phyloP scores from a whole-genome alignment of 345 rosid species.

The Raphanus raphanistrum region DNA sequence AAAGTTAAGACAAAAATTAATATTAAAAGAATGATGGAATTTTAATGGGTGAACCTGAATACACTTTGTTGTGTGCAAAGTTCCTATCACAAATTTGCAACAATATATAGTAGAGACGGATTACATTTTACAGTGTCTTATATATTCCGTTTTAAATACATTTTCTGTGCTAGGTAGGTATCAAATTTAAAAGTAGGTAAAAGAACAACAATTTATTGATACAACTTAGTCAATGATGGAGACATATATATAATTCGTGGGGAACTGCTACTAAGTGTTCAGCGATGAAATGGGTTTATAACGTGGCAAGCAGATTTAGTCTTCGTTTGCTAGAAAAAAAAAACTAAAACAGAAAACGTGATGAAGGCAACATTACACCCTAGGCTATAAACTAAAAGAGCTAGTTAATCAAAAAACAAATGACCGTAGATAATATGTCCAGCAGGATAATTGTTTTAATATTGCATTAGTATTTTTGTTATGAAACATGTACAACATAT shows the following conservation, averaged over 20 bases:
- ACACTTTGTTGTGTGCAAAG: neutral
- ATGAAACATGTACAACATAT: constrained; percentile 6
- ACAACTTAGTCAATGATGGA: constrained; percentile 16
- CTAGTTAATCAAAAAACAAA: neutral
- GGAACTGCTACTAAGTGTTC: constrained; percentile 33
- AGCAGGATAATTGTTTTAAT: constrained; percentile 16
- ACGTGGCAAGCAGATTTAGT: constrained; percentile 35
- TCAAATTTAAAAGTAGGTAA: neutral
- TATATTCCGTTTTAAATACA: neutral
- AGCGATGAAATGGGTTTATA: constrained; percentile 26
- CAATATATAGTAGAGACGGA: neutral
- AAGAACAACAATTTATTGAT: neutral
- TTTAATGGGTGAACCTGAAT: neutral
- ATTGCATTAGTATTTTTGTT: neutral
- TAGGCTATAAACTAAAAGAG: constrained; percentile 4
- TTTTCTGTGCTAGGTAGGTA: neutral
- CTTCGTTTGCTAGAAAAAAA: neutral
- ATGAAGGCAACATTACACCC: constrained; percentile 37
- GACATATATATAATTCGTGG: constrained; percentile 36
- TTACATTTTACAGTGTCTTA: neutral
- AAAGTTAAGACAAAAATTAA: neutral
- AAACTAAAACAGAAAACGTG: constrained; percentile 32
- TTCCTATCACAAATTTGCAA: neutral
- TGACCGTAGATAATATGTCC: constrained; percentile 17
- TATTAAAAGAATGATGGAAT: neutral